phyloP scores from a whole-genome alignment of 2,329 filamentous ascomycete genomes.

The Stemphylium beticola region DNA sequence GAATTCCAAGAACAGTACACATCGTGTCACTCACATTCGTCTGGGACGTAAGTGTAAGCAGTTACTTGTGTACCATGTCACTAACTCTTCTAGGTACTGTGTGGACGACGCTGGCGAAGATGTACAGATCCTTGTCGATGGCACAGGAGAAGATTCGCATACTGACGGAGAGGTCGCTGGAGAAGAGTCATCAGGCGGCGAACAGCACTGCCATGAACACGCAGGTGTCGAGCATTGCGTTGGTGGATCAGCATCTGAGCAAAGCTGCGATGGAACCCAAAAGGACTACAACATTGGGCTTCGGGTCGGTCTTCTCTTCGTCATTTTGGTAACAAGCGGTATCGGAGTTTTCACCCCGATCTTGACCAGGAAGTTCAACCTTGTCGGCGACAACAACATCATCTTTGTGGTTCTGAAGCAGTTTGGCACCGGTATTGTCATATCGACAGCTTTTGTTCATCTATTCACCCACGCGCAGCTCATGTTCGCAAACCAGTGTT shows the following conservation, averaged over 20 bases:
- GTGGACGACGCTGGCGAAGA: constrained; percentile 66
- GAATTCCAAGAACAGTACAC: constrained; percentile 67
- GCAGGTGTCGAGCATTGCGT: constrained; percentile 75
- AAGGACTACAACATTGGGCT: constrained; percentile 72
- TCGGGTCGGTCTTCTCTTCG: constrained; percentile 74
- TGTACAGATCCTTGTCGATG: constrained; percentile 60
- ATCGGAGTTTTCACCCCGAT: constrained; percentile 75
- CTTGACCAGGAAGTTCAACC: constrained; percentile 64
- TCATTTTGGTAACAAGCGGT: constrained; percentile 70
- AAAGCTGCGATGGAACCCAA: constrained; percentile 55
- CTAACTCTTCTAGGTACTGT: constrained; percentile 61
- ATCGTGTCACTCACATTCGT: constrained; percentile 67
- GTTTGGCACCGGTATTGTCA: constrained; percentile 75
- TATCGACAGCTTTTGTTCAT: constrained; percentile 74
- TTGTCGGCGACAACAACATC: constrained; percentile 55
- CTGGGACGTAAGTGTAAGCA: constrained; percentile 58
- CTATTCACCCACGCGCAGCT: constrained; percentile 74
- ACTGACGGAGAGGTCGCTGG: constrained; percentile 14
- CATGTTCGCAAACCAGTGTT: constrained; percentile 74
- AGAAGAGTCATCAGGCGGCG: constrained; percentile 27
- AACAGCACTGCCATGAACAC: constrained; percentile 69
- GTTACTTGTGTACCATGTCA: neutral
- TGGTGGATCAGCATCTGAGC: constrained; percentile 52
- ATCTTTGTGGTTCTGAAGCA: constrained; percentile 71
- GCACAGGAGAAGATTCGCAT: constrained; percentile 30